A percentile compares a stretch with the other conserved stretches of the same genome.
Evolutionary conservation across 2,329 filamentous ascomycete species (phyloP).

Genomic region (Trichocomaceae sp.): DNA sequence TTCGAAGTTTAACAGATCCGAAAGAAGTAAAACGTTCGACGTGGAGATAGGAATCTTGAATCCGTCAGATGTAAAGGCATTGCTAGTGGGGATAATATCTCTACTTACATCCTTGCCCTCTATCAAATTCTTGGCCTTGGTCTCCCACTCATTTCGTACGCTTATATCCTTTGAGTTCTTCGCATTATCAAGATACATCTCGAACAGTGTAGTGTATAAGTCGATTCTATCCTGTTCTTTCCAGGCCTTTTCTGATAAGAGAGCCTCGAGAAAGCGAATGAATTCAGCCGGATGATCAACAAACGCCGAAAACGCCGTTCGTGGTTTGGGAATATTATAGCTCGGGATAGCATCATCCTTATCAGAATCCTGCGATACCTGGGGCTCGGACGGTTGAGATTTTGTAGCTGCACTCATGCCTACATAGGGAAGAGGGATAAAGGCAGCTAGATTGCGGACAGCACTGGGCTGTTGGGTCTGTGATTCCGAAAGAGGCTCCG

Average conservation of each 20-base stretch:
- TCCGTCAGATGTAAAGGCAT: slow-evolving; percentile 12
- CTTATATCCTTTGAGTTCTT: slow-evolving; percentile 60
- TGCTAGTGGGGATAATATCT: neutral
- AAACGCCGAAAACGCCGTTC: slow-evolving; percentile 91
- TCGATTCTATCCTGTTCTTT: slow-evolving; percentile 71
- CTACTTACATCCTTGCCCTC: slow-evolving; percentile 61
- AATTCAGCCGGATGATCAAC: slow-evolving; percentile 91
- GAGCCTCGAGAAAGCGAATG: slow-evolving; percentile 84
- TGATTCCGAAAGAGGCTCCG: slow-evolving; percentile 46
- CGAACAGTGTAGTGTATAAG: slow-evolving; percentile 89
- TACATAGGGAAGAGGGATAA: slow-evolving; percentile 82
- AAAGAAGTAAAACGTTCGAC: slow-evolving; percentile 87
- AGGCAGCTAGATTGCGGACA: slow-evolving; percentile 75
- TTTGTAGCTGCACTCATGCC: slow-evolving; percentile 51
- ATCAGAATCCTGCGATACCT: slow-evolving; percentile 20
- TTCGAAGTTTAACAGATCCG: slow-evolving; percentile 81
- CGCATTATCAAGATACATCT: slow-evolving; percentile 94
- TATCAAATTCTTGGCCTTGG: slow-evolving; percentile 82
- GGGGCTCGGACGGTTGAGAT: slow-evolving; percentile 22
- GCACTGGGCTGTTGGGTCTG: slow-evolving; percentile 57
- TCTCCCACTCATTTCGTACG: slow-evolving; percentile 75
- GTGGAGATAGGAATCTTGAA: slow-evolving; percentile 70
- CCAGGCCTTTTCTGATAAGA: slow-evolving; percentile 65
- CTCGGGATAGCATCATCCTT: slow-evolving; percentile 41
- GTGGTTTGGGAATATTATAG: slow-evolving; percentile 74